phyloP scores from a whole-genome alignment of 768 basidiomycete genomes.

The Leccinum subgranulosum region DNA sequence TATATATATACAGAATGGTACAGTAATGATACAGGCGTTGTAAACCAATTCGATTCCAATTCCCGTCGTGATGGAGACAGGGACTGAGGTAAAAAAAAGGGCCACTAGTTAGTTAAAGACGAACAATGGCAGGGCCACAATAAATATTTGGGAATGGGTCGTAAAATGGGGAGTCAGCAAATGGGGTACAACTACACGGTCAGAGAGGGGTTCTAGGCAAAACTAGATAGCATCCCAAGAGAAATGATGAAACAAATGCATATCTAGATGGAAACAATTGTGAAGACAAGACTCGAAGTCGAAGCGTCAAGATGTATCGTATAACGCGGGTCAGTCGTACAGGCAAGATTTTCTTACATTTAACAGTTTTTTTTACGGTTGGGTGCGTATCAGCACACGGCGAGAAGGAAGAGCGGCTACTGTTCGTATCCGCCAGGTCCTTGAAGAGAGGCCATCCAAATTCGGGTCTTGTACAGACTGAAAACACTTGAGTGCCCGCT shows the following conservation, averaged over 20 bases:
- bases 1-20: constrained; percentile 19
- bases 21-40: constrained; percentile 27
- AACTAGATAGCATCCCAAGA: constrained; percentile 27
- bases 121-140: background rate
- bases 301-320: constrained; percentile 24
- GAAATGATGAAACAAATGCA: constrained; percentile 15
- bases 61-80: background rate
- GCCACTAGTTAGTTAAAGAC: background rate
- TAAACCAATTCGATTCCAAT: constrained; percentile 9
- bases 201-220: constrained; percentile 26
- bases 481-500: background rate
- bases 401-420: constrained; percentile 20
- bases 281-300: background rate
- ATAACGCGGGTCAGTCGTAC: constrained; percentile 13
- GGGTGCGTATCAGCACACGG: background rate
- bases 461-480: constrained; percentile 89
- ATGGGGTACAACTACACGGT: constrained; percentile 24
- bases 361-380: constrained; percentile 6
- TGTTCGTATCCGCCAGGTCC: constrained; percentile 45
- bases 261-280: constrained; percentile 30
- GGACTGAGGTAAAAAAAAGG: background rate
- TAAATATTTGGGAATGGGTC: constrained; percentile 20
- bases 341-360: background rate
- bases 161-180: background rate
- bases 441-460: constrained; percentile 90